Conservation (phyloP, 352 stramenopile genomes). For the Globisporangium splendens region DNA sequence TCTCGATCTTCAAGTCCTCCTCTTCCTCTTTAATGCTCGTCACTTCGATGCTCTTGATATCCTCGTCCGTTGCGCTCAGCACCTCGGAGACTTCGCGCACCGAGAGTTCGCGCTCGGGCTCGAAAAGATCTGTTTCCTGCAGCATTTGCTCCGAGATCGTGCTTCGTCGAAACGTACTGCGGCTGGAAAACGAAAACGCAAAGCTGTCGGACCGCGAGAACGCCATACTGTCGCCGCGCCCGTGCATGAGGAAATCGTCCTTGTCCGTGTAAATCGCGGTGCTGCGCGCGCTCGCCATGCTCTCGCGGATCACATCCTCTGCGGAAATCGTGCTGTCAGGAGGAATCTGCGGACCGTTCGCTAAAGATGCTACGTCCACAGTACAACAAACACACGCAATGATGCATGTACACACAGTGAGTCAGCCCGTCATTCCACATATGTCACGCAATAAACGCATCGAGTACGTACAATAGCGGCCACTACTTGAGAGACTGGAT, state of each 20-base stretch:
- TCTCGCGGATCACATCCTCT: constrained; percentile 85
- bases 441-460: neutral
- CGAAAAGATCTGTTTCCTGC: constrained; percentile 79
- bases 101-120: constrained; percentile 75
- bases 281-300: constrained; percentile 71
- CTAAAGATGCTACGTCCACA: constrained; percentile 35
- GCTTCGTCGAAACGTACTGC: constrained; percentile 73
- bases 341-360: constrained; percentile 64
- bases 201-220: constrained; percentile 47
- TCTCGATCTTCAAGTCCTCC: constrained; percentile 77
- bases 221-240: constrained; percentile 35
- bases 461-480: constrained; percentile 39
- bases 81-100: constrained; percentile 71
- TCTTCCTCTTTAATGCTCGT: constrained; percentile 86
- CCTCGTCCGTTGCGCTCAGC: constrained; percentile 53
- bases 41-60: constrained; percentile 69
- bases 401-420: too few relatives aligned
- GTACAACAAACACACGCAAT: neutral
- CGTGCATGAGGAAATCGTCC: constrained; percentile 48
- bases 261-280: constrained; percentile 72
- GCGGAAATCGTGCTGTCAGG: constrained; percentile 81
- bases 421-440: neutral
- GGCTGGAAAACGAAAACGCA: constrained; percentile 68
- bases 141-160: constrained; percentile 85
- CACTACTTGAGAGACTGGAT: constrained; percentile 21